These are phyloP conservation scores for Exserohilum turcica DNA, from an alignment of 2,329 filamentous ascomycete genomes.

Conservation along the genomic window DNA sequence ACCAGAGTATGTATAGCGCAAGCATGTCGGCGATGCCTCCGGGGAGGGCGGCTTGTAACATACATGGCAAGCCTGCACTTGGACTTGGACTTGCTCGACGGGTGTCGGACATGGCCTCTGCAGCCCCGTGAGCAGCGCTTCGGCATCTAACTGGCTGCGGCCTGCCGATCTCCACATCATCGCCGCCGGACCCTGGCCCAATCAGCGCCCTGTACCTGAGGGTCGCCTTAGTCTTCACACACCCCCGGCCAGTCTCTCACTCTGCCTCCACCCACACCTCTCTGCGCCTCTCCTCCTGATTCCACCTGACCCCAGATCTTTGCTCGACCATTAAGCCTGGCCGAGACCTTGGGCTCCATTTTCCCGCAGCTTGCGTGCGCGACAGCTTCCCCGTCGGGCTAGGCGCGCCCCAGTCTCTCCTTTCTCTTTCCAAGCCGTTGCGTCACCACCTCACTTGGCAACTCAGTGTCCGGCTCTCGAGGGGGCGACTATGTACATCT, in stretches of 20 bases:
- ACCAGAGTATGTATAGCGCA: background rate
- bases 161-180: slow-evolving; percentile 41
- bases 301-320: slow-evolving; percentile 9
- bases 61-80: no score
- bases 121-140: slow-evolving; percentile 6
- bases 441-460: slow-evolving; percentile 27
- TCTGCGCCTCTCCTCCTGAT: slow-evolving; percentile 21
- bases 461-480: slow-evolving; percentile 10
- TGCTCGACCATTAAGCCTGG: slow-evolving; percentile 2
- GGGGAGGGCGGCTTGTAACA: no score
- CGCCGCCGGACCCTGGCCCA: slow-evolving; percentile 26
- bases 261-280: slow-evolving; percentile 13
- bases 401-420: slow-evolving; percentile 7
- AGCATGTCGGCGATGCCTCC: background rate
- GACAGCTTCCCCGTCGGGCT: slow-evolving; percentile 2
- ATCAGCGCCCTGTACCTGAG: slow-evolving; percentile 42
- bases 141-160: slow-evolving; percentile 25
- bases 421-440: slow-evolving; percentile 18
- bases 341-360: slow-evolving; percentile 4
- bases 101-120: background rate
- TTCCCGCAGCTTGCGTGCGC: slow-evolving; percentile 3
- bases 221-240: slow-evolving; percentile 9
- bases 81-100: no score
- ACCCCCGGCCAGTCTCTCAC: no score
- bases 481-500: slow-evolving; percentile 27